Evolutionary conservation across 306 rosid species (phyloP).

Genomic region (Cucurbita moschata): DNA sequence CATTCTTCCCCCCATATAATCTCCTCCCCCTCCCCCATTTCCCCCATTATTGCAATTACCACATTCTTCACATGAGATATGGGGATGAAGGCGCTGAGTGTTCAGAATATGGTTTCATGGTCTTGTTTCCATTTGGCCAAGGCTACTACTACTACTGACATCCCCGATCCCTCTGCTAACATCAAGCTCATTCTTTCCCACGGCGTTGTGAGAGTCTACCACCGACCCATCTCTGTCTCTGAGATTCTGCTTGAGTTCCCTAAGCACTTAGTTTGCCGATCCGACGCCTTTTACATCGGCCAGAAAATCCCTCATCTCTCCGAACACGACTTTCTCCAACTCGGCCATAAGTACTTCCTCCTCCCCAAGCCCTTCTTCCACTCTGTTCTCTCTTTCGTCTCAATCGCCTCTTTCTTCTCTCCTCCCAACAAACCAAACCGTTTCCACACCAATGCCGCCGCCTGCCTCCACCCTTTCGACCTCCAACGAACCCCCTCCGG

Average conservation of each 20-base stretch:
- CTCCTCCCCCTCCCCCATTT: background rate
- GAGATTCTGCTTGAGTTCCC: constrained; percentile 17
- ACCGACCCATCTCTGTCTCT: constrained; percentile 13
- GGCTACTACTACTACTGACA: background rate
- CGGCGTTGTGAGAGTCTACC: constrained; percentile 16
- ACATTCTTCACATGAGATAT: background rate
- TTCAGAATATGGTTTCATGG: constrained; percentile 1
- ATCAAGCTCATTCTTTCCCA: constrained; percentile 23
- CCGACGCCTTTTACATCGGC: constrained; percentile 29
- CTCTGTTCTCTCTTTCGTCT: constrained; percentile 25
- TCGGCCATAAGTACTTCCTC: constrained; percentile 29
- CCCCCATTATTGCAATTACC: background rate
- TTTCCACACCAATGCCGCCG: constrained; percentile 15
- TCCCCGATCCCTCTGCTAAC: background rate
- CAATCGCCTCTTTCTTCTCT: constrained; percentile 19
- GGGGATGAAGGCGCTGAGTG: background rate
- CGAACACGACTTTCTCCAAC: constrained; percentile 17
- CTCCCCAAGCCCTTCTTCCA: constrained; percentile 24
- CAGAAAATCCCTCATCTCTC: constrained; percentile 32
- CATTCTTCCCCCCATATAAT: background rate
- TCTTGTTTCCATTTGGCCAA: constrained; percentile 15
- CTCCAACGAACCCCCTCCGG: constrained; percentile 21
- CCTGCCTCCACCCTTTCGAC: constrained; percentile 14
- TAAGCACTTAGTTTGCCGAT: constrained; percentile 20
- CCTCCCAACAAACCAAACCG: background rate